phyloP scores from a whole-genome alignment of 2,329 filamentous ascomycete genomes.

The Apiospora koreana region DNA sequence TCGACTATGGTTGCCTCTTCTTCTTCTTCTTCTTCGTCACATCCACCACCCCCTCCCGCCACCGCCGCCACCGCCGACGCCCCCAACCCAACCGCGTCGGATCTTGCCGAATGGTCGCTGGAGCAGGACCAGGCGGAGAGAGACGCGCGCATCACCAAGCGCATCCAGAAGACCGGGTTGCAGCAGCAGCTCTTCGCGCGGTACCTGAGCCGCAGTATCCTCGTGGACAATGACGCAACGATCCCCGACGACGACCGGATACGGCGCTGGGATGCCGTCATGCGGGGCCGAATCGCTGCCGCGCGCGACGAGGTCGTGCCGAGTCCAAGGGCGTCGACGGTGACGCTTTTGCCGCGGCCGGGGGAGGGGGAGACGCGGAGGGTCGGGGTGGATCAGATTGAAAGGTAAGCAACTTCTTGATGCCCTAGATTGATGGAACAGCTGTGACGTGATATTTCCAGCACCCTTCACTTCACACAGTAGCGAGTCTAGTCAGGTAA shows the following conservation, averaged over 20 bases:
- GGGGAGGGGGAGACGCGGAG: not conserved
- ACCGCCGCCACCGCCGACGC: not conserved
- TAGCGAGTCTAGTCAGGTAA: too few relatives aligned
- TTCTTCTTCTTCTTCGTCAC: not conserved
- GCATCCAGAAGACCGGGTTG: not conserved
- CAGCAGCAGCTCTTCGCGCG: not conserved
- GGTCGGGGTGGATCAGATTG: not conserved
- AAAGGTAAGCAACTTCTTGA: not conserved
- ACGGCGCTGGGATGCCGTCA: not conserved
- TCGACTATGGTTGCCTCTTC: not conserved
- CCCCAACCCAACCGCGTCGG: not conserved
- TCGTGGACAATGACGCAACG: not conserved
- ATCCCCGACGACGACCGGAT: not conserved
- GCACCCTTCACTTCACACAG: too few relatives aligned
- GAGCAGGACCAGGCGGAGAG: not conserved
- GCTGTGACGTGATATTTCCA: too few relatives aligned
- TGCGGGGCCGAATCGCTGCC: not conserved
- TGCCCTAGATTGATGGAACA: too few relatives aligned
- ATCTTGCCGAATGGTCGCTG: not conserved
- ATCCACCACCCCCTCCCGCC: not conserved
- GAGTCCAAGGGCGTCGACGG: not conserved
- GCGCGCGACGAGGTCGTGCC: not conserved
- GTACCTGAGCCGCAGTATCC: not conserved
- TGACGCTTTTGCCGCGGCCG: not conserved
- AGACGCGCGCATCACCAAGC: not conserved